Conservation (phyloP, 495 filamentous ascomycete genomes). For the Hypomontagnella submonticulosa region DNA sequence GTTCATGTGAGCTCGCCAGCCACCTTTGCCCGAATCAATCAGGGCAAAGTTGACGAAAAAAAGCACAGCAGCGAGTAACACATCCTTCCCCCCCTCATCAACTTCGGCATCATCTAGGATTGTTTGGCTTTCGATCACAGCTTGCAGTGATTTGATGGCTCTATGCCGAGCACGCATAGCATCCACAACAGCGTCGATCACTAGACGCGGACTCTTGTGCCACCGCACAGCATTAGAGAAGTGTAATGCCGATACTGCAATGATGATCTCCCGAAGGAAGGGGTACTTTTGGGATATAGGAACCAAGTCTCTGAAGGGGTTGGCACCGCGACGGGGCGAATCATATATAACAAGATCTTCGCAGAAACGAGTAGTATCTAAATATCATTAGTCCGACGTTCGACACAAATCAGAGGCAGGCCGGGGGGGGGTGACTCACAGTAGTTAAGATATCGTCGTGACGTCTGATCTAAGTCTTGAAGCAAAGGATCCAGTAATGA, state of each 20-base stretch:
- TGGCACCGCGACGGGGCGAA: conserved; percentile 52
- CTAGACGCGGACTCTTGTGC: conserved; percentile 11
- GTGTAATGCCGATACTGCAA: conserved; percentile 67
- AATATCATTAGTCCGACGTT: conserved; percentile 3
- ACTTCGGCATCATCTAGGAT: conserved; percentile 14
- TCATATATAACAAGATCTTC: conserved; percentile 64
- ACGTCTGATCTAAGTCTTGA: conserved; percentile 48
- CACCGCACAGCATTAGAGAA: conserved; percentile 52
- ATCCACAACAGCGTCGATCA: conserved; percentile 53
- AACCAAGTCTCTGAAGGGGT: conserved; percentile 64
- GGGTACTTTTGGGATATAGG: conserved; percentile 56
- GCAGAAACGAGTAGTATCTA: conserved; percentile 65
- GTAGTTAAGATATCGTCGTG: conserved; percentile 60
- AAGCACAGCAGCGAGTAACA: conserved; percentile 61
- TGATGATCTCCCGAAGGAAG: conserved; percentile 61
- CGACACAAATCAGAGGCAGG: background rate
- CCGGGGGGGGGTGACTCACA: conserved; percentile 7
- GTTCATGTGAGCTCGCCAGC: conserved; percentile 66
- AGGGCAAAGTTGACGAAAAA: conserved; percentile 69
- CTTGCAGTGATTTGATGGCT: conserved; percentile 58
- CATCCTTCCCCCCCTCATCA: conserved; percentile 51
- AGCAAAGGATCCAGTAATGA: conserved; percentile 54
- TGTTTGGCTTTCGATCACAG: conserved; percentile 40
- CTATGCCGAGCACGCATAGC: conserved; percentile 61
- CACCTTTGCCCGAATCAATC: conserved; percentile 65